These are phyloP conservation scores for Peronosclerospora sorghi DNA, from an alignment of 352 stramenopile genomes.

Conservation along the genomic window DNA sequence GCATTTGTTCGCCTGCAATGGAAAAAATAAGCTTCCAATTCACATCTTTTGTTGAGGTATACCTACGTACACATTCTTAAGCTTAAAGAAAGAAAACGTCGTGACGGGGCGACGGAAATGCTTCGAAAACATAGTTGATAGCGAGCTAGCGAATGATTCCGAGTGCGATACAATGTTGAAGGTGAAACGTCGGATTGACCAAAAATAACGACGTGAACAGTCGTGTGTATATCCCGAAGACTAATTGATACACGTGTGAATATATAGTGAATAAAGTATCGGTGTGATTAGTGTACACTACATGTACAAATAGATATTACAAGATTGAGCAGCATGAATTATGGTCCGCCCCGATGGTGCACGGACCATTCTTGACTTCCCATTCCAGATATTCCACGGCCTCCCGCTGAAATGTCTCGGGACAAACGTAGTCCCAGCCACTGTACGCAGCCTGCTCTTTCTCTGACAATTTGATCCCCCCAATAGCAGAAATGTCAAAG, in stretches of 20 bases:
- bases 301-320: too few relatives aligned
- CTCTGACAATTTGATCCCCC: constrained; percentile 61
- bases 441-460: constrained; percentile 60
- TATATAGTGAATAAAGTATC: too few relatives aligned
- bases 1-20: constrained; percentile 14
- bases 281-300: too few relatives aligned
- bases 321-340: constrained; percentile 62
- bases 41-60: not conserved
- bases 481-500: constrained; percentile 63
- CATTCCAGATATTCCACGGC: constrained; percentile 76
- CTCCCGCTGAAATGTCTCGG: constrained; percentile 69
- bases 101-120: constrained; percentile 20
- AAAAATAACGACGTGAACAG: constrained; percentile 14
- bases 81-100: constrained; percentile 6
- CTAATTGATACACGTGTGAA: too few relatives aligned
- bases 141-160: too few relatives aligned
- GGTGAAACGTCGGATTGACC: constrained; percentile 3
- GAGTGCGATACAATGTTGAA: too few relatives aligned
- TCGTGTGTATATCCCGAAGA: too few relatives aligned
- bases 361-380: constrained; percentile 70
- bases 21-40: not conserved
- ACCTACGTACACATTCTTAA: constrained; percentile 22
- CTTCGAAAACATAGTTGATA: constrained; percentile 27
- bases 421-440: constrained; percentile 64
- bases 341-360: constrained; percentile 40